A percentile compares a stretch with the other conserved stretches of the same genome.
phyloP scores from a whole-genome alignment of 2,329 filamentous ascomycete genomes.

The Hypoxylon rubiginosum region DNA sequence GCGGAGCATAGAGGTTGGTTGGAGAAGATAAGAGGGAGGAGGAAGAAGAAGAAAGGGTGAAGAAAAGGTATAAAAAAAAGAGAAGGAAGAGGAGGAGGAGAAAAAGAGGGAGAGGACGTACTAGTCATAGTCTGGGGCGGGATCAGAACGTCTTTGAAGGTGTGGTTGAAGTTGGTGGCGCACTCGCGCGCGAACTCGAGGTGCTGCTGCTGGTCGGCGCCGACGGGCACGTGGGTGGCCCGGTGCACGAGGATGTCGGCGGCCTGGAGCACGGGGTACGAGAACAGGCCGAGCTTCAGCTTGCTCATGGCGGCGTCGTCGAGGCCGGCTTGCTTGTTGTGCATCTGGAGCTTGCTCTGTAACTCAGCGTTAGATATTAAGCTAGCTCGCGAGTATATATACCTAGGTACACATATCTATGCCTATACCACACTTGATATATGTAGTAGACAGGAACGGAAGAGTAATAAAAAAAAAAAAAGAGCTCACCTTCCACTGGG shows the following conservation, averaged over 20 bases:
- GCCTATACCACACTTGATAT: not conserved
- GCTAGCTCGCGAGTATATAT: not conserved
- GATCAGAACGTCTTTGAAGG: constrained; percentile 69
- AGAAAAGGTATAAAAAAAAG: too few species aligned
- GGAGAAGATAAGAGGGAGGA: not conserved
- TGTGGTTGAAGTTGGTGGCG: constrained; percentile 87
- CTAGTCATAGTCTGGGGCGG: constrained; percentile 79
- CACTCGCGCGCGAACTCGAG: constrained; percentile 92
- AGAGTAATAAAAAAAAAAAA: not conserved
- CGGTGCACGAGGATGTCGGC: constrained; percentile 92
- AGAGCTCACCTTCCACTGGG: constrained; percentile 88
- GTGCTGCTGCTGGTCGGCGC: constrained; percentile 95
- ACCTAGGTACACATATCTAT: not conserved
- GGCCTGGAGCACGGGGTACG: constrained; percentile 95
- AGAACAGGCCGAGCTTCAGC: constrained; percentile 91
- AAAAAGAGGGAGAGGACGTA: constrained; percentile 53
- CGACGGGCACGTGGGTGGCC: constrained; percentile 95
- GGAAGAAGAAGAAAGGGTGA: not conserved
- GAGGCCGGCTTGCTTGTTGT: constrained; percentile 69
- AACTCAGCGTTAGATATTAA: constrained; percentile 10
- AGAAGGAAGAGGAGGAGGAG: not conserved
- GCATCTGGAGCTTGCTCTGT: constrained; percentile 81
- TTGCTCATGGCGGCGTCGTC: constrained; percentile 66
- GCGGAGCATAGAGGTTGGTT: not conserved
- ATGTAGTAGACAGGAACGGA: too few species aligned